Percentiles rank a stretch among this genome's conserved stretches.
Conservation (phyloP, 495 filamentous ascomycete species). For the Penicillium goetzii region DNA sequence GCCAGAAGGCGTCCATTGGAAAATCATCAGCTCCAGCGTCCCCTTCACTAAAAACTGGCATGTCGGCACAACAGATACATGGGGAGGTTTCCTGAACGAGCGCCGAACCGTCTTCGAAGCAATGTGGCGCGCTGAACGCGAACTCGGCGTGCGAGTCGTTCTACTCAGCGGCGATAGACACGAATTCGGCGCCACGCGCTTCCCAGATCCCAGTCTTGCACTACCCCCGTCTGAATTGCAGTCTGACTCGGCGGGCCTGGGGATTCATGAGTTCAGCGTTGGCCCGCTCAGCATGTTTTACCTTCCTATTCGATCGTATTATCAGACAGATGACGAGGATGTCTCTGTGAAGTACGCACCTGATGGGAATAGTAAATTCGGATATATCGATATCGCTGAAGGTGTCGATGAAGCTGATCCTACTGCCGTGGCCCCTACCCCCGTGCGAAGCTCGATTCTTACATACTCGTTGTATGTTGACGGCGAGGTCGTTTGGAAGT, state of each 20-base stretch:
- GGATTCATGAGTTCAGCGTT: slow-evolving; percentile 85
- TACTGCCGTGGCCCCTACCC: slow-evolving; percentile 26
- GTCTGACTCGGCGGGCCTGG: slow-evolving; percentile 43
- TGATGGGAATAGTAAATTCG: slow-evolving; percentile 88
- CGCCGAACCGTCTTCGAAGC: slow-evolving; percentile 78
- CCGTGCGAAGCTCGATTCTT: slow-evolving; percentile 55
- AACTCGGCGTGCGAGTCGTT: slow-evolving; percentile 75
- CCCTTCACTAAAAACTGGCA: slow-evolving; percentile 98
- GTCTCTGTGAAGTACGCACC: slow-evolving; percentile 83
- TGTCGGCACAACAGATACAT: slow-evolving; percentile 81
- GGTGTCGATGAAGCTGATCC: slow-evolving; percentile 58
- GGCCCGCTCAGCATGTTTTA: slow-evolving; percentile 94
- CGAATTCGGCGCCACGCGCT: slow-evolving; percentile 91
- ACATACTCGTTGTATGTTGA: slow-evolving; percentile 85
- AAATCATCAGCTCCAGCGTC: slow-evolving; percentile 83
- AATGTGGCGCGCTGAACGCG: slow-evolving; percentile 79
- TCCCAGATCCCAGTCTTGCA: slow-evolving; percentile 66
- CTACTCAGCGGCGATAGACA: slow-evolving; percentile 89
- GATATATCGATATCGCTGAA: slow-evolving; percentile 79
- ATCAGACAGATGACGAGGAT: slow-evolving; percentile 76
- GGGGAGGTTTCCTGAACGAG: slow-evolving; percentile 86
- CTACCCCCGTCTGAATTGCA: slow-evolving; percentile 28
- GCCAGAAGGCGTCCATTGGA: slow-evolving; percentile 83
- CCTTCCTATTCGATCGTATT: slow-evolving; percentile 81
- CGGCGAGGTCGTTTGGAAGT: slow-evolving; percentile 76